Evolutionary conservation across 2,329 filamentous ascomycete species (phyloP), one percentile per base, ranked within the genome.

Genomic region (Penicillium sp.): DNA sequence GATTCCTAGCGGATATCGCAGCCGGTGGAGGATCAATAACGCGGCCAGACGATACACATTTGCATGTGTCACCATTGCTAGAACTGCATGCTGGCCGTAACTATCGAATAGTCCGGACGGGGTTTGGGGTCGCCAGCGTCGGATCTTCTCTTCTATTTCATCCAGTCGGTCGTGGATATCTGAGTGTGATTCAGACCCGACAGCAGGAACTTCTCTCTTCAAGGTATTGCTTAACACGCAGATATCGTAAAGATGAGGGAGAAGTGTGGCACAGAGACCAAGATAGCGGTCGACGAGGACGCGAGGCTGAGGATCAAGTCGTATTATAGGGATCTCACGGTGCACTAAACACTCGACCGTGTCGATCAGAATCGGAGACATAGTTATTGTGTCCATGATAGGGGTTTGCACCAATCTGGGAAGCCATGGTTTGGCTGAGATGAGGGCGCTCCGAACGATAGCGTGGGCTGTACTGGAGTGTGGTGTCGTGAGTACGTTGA

Each of bases 221-320:
- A 62, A 39, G 4, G 45, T 7, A 57, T 66, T 54, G 43, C 67
- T 68, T 44, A 56, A 62, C 44, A 65, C 64, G 50, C 69, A 71
- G 8, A 73, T 60, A 39, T 73, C 69, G 50, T 72, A 70, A 2
- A 74, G 51, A n/a, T 71, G 57, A 25, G 70, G 68, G 4, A 74
- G 53, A 9, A 73, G 61, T 2, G 70, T 65, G 2, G 64, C 61
- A 38, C 64, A 68, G 8, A 73, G 45, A 19, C 72, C 72, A 7
- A 63, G 64, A 41, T 65, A 68, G 29, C 69, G 65, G 50, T 74
- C 70, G 19, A 72, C 62, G 33, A 69, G 60, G 38, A 62, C 40
- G 43, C 57, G 59, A 21, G 60, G 58, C 5, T 60, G 50, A n/a
- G 34, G 29, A 8, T 58, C 53, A 29, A 68, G 62, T 53, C 64